phyloP scores from a whole-genome alignment of 495 filamentous ascomycete species.

The Penicillium steckii region DNA sequence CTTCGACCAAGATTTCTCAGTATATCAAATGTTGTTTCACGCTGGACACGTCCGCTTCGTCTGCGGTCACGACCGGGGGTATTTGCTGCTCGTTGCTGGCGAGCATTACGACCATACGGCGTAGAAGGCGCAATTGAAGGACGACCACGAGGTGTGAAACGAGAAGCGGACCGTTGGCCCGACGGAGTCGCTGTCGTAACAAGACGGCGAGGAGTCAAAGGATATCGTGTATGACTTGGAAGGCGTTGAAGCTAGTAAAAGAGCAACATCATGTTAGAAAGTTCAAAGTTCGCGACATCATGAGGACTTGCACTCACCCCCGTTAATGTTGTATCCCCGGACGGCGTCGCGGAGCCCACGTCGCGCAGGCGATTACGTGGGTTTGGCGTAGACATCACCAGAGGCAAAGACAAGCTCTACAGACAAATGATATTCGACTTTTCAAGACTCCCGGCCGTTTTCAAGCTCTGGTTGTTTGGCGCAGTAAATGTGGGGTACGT shows the following conservation, averaged over 20 bases:
- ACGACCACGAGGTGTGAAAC: slow-evolving; percentile 37
- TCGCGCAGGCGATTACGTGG: slow-evolving; percentile 33
- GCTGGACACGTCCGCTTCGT: slow-evolving; percentile 62
- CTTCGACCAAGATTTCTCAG: slow-evolving; percentile 64
- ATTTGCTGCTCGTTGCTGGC: slow-evolving; percentile 72
- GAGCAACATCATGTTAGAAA: neutral
- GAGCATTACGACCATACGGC: slow-evolving; percentile 69
- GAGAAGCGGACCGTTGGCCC: slow-evolving; percentile 35
- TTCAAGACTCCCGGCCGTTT: neutral
- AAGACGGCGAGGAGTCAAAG: slow-evolving; percentile 41
- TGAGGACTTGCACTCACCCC: slow-evolving; percentile 19
- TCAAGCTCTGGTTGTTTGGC: neutral
- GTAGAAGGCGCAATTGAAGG: slow-evolving; percentile 53
- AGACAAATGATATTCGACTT: neutral
- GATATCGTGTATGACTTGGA: slow-evolving; percentile 33
- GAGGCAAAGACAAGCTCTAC: neutral
- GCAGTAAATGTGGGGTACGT: neutral
- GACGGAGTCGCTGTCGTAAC: slow-evolving; percentile 33
- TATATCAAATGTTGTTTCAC: slow-evolving; percentile 74
- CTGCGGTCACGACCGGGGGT: slow-evolving; percentile 69
- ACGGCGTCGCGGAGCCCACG: slow-evolving; percentile 26
- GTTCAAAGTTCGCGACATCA: neutral
- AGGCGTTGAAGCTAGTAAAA: slow-evolving; percentile 34
- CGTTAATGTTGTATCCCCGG: slow-evolving; percentile 33
- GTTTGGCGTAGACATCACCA: slow-evolving; percentile 39